Percentiles rank a stretch among this genome's conserved stretches.
These are phyloP conservation scores for Xylaria telfairii DNA, from an alignment of 495 filamentous ascomycete species.

Conservation along the genomic window DNA sequence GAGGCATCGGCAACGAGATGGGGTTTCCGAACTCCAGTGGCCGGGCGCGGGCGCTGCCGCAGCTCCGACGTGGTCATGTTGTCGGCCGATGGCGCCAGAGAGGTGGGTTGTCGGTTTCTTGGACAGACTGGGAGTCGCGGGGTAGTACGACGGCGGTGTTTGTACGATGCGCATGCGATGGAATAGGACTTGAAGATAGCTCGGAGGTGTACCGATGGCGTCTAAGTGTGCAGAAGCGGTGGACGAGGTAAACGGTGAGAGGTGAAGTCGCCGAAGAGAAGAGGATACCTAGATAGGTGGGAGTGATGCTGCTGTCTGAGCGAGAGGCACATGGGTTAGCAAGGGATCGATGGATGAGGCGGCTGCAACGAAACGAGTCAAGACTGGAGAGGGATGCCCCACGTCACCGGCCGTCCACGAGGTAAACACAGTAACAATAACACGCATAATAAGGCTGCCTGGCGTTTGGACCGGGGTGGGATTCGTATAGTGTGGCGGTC, in stretches of 20 bases:
- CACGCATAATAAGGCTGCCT: conserved; percentile 14
- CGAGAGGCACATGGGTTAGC: conserved; percentile 1
- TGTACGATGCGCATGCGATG: neutral
- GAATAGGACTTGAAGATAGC: neutral
- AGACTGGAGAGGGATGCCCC: neutral
- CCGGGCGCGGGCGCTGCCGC: conserved; percentile 48
- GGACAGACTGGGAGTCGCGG: no score
- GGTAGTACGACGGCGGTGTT: neutral
- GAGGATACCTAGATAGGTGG: neutral
- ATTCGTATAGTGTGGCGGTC: neutral
- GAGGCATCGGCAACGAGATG: conserved; percentile 39
- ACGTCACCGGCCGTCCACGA: conserved; percentile 6
- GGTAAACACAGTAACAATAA: neutral
- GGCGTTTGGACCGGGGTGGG: neutral
- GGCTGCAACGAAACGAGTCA: neutral
- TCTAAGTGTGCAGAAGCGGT: neutral
- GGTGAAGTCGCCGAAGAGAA: neutral
- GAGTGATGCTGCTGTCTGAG: neutral
- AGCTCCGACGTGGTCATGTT: conserved; percentile 51
- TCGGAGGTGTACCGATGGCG: neutral
- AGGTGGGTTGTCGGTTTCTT: neutral
- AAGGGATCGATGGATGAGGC: neutral
- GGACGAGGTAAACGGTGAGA: neutral
- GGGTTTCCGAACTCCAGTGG: conserved; percentile 14
- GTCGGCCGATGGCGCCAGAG: neutral